phyloP scores from a whole-genome alignment of 2,329 filamentous ascomycete species.

The Aspergillus glaucus region DNA sequence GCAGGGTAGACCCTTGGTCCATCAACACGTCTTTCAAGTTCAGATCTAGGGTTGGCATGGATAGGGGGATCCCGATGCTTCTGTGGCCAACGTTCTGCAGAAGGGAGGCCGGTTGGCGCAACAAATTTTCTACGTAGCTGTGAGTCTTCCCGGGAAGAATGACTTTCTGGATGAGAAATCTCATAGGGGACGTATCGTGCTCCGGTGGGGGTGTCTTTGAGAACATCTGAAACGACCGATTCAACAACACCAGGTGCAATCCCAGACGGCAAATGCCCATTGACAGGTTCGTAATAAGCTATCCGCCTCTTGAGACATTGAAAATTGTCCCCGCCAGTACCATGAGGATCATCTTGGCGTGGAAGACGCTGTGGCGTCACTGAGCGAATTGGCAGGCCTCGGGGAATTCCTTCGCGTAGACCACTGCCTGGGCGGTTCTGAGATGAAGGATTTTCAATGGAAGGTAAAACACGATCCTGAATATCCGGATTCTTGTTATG shows the following conservation, averaged over 20 bases:
- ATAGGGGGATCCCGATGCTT: slow-evolving; percentile 8
- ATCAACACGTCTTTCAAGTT: slow-evolving; percentile 11
- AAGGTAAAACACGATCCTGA: slow-evolving; percentile 29
- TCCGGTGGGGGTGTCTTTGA: slow-evolving; percentile 11
- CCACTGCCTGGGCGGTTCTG: slow-evolving; percentile 16
- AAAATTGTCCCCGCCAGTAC: slow-evolving; percentile 16
- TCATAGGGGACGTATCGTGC: slow-evolving; percentile 14
- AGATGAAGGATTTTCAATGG: slow-evolving; percentile 27
- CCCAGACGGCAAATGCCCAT: slow-evolving; percentile 8
- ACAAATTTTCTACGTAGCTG: slow-evolving; percentile 18
- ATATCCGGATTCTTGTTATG: slow-evolving; percentile 13
- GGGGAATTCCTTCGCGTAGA: slow-evolving; percentile 24
- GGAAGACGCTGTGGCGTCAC: slow-evolving; percentile 21
- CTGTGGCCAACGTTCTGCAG: slow-evolving; percentile 13
- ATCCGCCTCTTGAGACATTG: slow-evolving; percentile 28
- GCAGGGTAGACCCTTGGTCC: slow-evolving; percentile 11
- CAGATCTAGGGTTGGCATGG: slow-evolving; percentile 12
- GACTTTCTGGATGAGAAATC: slow-evolving; percentile 9
- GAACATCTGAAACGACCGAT: slow-evolving; percentile 5
- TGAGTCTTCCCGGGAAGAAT: slow-evolving; percentile 12
- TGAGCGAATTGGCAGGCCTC: slow-evolving; percentile 20
- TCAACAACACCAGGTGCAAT: slow-evolving; percentile 3
- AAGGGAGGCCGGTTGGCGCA: slow-evolving; percentile 13
- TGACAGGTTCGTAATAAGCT: slow-evolving; percentile 16
- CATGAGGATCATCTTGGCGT: slow-evolving; percentile 16